A percentile compares a stretch with the other conserved stretches of the same genome.
Conservation (phyloP, 176 grass and related monocot genomes). For the Rhynchospora breviuscula region DNA sequence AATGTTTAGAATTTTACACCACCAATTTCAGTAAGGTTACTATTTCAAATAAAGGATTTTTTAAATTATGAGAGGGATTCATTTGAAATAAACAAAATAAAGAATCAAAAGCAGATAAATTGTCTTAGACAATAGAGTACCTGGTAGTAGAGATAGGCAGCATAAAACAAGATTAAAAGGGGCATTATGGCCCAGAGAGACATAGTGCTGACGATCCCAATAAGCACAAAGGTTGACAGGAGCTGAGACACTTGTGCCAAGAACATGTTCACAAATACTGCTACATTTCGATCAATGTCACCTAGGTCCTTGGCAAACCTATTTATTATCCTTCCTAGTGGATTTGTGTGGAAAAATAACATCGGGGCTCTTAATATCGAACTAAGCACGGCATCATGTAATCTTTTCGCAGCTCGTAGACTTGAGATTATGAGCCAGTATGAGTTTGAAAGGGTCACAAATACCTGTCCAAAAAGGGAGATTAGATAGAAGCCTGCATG, state of each 20-base stretch:
- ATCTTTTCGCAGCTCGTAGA: slow-evolving; percentile 69
- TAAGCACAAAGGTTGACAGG: slow-evolving; percentile 93
- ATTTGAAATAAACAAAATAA: slow-evolving; percentile 8
- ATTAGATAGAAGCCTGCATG: not conserved
- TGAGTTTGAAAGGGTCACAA: slow-evolving; percentile 73
- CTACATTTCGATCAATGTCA: slow-evolving; percentile 82
- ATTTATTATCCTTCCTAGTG: slow-evolving; percentile 97
- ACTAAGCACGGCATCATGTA: slow-evolving; percentile 88
- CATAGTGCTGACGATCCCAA: slow-evolving; percentile 88
- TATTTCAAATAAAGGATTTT: slow-evolving; percentile 5
- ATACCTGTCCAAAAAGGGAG: slow-evolving; percentile 39
- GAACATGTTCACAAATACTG: slow-evolving; percentile 88
- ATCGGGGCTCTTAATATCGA: slow-evolving; percentile 98
- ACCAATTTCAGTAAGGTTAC: not conserved
- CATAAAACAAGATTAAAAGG: slow-evolving; percentile 92
- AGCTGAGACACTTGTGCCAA: slow-evolving; percentile 90
- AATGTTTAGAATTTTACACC: slow-evolving; percentile 1
- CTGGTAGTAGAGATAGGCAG: slow-evolving; percentile 96
- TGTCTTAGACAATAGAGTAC: slow-evolving; percentile 36
- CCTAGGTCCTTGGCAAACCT: slow-evolving; percentile 97
- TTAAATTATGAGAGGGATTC: not conserved
- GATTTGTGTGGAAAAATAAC: slow-evolving; percentile 98
- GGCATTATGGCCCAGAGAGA: slow-evolving; percentile 99
- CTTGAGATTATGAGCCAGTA: slow-evolving; percentile 87
- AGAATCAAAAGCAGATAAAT: slow-evolving; percentile 1